Evolutionary conservation across 1,139 yeast genomes (phyloP).

Genomic region (Yamadazyma mexicana): DNA sequence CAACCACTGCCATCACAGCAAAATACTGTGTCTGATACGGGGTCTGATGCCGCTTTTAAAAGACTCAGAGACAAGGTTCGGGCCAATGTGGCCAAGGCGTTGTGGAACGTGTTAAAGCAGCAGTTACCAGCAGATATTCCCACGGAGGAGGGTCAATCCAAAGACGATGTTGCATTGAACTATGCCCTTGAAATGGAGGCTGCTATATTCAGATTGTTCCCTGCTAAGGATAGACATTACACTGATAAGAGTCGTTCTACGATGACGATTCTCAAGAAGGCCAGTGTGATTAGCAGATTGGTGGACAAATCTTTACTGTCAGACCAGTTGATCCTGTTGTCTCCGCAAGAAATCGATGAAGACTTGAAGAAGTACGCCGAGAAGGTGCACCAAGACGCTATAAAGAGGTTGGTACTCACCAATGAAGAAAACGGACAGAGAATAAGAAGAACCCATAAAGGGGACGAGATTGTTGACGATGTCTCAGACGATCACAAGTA

Average conservation of each 20-base stretch:
- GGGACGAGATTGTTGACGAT: slow-evolving; percentile 76
- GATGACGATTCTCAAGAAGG: slow-evolving; percentile 30
- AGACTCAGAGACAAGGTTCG: slow-evolving; percentile 30
- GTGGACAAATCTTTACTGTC: slow-evolving; percentile 27
- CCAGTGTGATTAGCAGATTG: slow-evolving; percentile 25
- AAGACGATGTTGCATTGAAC: slow-evolving; percentile 29
- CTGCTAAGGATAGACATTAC: slow-evolving; percentile 29
- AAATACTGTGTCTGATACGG: too few species aligned
- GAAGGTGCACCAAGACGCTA: slow-evolving; percentile 66
- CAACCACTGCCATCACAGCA: too few species aligned
- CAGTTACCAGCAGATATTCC: slow-evolving; percentile 41
- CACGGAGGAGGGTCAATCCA: slow-evolving; percentile 24
- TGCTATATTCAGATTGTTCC: slow-evolving; percentile 30
- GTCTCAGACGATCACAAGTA: slow-evolving; percentile 24
- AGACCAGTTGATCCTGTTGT: slow-evolving; percentile 28
- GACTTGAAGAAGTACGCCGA: slow-evolving; percentile 72
- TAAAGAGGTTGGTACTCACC: slow-evolving; percentile 62
- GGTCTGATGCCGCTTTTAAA: background rate
- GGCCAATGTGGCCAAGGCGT: slow-evolving; percentile 39
- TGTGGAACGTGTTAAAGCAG: slow-evolving; percentile 36
- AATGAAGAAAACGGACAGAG: slow-evolving; percentile 49
- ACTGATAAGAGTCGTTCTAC: slow-evolving; percentile 45
- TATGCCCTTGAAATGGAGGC: slow-evolving; percentile 46
- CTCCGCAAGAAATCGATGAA: slow-evolving; percentile 54
- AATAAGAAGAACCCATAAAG: slow-evolving; percentile 79